Evolutionary conservation across 2,329 filamentous ascomycete species (phyloP).

Genomic region (Lomentospora prolificans): DNA sequence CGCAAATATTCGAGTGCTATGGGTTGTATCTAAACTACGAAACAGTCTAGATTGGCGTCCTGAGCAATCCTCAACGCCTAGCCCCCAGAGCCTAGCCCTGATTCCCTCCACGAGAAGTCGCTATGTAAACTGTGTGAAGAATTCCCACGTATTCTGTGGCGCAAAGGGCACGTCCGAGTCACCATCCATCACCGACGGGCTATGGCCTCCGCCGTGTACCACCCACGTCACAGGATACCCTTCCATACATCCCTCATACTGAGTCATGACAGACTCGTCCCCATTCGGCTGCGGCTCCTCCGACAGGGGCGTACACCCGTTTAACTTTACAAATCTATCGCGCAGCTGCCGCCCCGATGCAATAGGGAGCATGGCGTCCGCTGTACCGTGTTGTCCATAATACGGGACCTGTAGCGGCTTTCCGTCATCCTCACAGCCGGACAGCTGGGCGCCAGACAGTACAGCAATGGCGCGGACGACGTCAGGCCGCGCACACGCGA

Average conservation of each 20-base stretch:
- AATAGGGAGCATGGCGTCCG: slow-evolving; percentile 23
- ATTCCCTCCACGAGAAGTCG: background rate
- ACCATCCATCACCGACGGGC: slow-evolving; percentile 2
- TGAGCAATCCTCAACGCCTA: too few species aligned
- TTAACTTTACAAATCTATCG: slow-evolving; percentile 24
- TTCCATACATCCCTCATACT: slow-evolving; percentile 17
- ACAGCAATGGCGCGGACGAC: slow-evolving; percentile 25
- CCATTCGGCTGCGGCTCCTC: slow-evolving; percentile 15
- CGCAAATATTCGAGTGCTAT: too few species aligned
- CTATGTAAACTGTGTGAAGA: slow-evolving; percentile 9
- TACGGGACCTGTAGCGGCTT: slow-evolving; percentile 23
- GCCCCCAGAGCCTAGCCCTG: too few species aligned
- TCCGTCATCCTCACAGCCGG: slow-evolving; percentile 20
- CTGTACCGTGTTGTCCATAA: slow-evolving; percentile 26
- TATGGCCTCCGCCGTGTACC: slow-evolving; percentile 12
- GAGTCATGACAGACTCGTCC: slow-evolving; percentile 15
- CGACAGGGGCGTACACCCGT: slow-evolving; percentile 20
- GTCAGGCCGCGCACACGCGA: slow-evolving; percentile 27
- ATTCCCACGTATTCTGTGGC: slow-evolving; percentile 9
- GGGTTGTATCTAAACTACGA: too few species aligned
- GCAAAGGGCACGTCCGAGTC: slow-evolving; percentile 4
- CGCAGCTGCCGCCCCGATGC: slow-evolving; percentile 19
- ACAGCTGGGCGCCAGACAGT: slow-evolving; percentile 19
- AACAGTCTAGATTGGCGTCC: too few species aligned
- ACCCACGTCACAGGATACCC: slow-evolving; percentile 21